Evolutionary conservation across 2,329 filamentous ascomycete genomes (phyloP), one percentile per base, ranked within the genome.

Genomic region (Cordyceps tenuipes): DNA sequence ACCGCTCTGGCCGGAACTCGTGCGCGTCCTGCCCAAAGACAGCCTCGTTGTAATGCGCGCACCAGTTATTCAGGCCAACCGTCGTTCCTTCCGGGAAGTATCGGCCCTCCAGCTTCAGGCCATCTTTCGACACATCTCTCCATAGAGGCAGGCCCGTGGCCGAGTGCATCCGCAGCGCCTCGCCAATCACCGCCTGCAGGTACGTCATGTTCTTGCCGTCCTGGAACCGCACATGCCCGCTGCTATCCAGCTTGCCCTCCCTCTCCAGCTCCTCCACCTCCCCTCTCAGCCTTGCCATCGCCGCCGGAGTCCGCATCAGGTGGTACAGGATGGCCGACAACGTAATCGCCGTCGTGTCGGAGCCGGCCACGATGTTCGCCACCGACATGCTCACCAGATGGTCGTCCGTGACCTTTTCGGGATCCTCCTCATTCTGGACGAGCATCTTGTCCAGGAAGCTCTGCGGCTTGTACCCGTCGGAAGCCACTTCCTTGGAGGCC

Each of bases 131-230:
- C 0, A 82, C 79, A 0, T 75, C 70, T 5, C 81, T 73, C 66
- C 77, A 77, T n/a, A 82, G 67, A 3, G 79, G 76, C 12, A 82
- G 67, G 4, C 77, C 79, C 0, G 75, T 74, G 0, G 78, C 76
- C 1, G 80, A 73, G 54, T 81, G 77, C 21, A 83, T 68, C 15
- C 82, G 75, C 19, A 83, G 67, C 0, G 77, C 76, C 65, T 83
- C 81, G 56, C 81, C 81, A 44, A 83, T 76, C 3, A 78, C 75
- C 0, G 79, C 80, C 61, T 82, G 76, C 17, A 83, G 71, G 62
- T 82, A 84, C 0, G 77, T 78, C 66, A 80, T 68, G 51, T 67
- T 70, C 17, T 72, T 74, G 3, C 63, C 72, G 63, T 75, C 73
- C 34, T 69, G 75, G 65, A 72, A 78, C 0, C 66, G 66, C 6